A percentile compares a stretch with the other conserved stretches of the same genome.
Evolutionary conservation across 768 basidiomycete species (phyloP).

Genomic region (Macrolepiota fuliginosa): DNA sequence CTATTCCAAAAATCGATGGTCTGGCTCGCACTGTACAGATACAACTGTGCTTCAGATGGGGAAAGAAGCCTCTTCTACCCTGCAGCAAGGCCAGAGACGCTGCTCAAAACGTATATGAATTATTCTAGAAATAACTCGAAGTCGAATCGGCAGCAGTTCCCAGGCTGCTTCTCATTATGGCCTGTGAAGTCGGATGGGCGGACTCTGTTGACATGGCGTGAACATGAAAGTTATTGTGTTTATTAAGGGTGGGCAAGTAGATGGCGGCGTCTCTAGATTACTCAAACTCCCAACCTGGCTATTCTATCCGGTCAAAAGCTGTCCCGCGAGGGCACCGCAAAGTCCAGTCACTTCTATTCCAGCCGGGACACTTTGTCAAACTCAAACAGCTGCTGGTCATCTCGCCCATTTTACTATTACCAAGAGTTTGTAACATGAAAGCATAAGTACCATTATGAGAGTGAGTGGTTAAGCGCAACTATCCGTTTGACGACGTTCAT

Average conservation of each 20-base stretch:
- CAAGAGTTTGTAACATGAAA: not conserved
- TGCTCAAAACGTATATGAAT: not conserved
- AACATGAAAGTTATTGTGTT: not conserved
- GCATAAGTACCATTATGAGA: not conserved
- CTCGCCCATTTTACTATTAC: no score
- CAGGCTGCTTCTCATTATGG: not conserved
- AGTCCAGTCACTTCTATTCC: no score
- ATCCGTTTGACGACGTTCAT: not conserved
- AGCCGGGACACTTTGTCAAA: no score
- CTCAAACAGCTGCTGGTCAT: no score
- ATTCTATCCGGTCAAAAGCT: not conserved
- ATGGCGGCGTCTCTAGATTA: not conserved
- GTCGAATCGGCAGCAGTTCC: not conserved
- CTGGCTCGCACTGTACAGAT: not conserved
- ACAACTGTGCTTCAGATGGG: not conserved
- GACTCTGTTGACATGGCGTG: not conserved
- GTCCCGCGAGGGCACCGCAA: no score
- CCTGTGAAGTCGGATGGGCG: not conserved
- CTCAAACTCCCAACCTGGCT: not conserved
- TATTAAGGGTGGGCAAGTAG: not conserved
- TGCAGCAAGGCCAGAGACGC: not conserved
- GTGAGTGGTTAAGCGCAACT: not conserved
- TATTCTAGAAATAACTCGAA: not conserved
- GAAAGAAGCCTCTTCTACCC: not conserved
- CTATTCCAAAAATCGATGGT: not conserved